Conservation (phyloP, 495 filamentous ascomycete genomes). For the Platismatia glauca region DNA sequence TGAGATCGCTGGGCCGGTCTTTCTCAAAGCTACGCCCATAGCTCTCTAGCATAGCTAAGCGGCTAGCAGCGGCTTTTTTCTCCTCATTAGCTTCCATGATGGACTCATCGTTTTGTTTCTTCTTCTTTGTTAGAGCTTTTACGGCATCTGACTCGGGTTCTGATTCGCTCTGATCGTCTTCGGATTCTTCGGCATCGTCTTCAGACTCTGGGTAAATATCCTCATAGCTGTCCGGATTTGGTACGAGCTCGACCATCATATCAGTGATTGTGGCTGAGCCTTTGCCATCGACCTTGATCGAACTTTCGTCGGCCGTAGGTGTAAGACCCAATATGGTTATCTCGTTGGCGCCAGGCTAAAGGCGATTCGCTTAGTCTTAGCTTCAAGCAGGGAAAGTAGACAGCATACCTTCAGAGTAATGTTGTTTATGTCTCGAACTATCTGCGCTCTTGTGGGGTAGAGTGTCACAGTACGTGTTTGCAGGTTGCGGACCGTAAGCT, state of each 20-base stretch:
- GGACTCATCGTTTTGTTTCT: conserved; percentile 21
- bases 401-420: conserved; percentile 45
- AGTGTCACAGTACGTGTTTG: conserved; percentile 52
- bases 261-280: conserved; percentile 54
- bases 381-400: neutral
- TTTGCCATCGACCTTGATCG: conserved; percentile 61
- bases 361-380: conserved; percentile 2
- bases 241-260: conserved; percentile 52
- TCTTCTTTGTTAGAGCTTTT: conserved; percentile 23
- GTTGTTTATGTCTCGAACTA: conserved; percentile 54
- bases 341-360: conserved; percentile 51
- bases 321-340: conserved; percentile 58
- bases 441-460: conserved; percentile 51
- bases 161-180: conserved; percentile 31
- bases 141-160: conserved; percentile 24
- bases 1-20: conserved; percentile 28
- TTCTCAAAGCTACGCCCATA: conserved; percentile 34
- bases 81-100: conserved; percentile 27
- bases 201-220: conserved; percentile 46
- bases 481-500: conserved; percentile 32
- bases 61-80: conserved; percentile 32
- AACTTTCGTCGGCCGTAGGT: conserved; percentile 54
- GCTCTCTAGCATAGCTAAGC: conserved; percentile 38
- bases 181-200: conserved; percentile 29
- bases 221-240: conserved; percentile 49